Conservation (phyloP, 2,329 filamentous ascomycete genomes). For the Xylariaceae sp. region DNA sequence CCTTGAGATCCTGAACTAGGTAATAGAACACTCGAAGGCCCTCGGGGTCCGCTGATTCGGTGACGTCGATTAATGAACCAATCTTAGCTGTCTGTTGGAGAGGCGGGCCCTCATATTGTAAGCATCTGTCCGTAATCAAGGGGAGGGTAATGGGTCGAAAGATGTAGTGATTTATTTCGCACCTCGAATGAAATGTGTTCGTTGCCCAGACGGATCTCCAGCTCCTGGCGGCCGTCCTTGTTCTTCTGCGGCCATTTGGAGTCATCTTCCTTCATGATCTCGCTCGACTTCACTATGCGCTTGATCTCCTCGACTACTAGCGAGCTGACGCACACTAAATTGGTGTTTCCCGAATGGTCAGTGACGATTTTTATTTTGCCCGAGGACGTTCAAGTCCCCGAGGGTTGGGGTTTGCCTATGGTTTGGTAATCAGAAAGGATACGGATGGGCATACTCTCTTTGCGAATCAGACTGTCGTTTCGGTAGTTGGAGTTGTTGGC, state of each 20-base stretch:
- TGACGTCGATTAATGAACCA: constrained; percentile 92
- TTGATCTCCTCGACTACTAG: constrained; percentile 90
- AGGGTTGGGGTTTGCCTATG: not conserved
- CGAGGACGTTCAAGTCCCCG: too few relatives aligned
- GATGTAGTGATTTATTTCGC: constrained; percentile 24
- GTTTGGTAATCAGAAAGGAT: not conserved
- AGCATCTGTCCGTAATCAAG: constrained; percentile 6
- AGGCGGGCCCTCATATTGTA: constrained; percentile 5
- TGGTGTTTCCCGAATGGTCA: not conserved
- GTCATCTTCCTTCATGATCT: constrained; percentile 98
- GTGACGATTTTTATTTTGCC: not conserved
- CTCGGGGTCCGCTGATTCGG: constrained; percentile 91
- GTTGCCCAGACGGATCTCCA: constrained; percentile 88
- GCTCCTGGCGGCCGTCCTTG: constrained; percentile 93
- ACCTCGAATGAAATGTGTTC: constrained; percentile 99
- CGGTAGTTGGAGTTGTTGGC: constrained; percentile 99
- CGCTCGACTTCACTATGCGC: constrained; percentile 92
- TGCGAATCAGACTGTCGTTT: constrained; percentile 95
- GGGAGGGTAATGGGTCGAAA: not conserved
- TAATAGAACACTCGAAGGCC: constrained; percentile 98
- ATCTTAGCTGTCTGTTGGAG: constrained; percentile 83
- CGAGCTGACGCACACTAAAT: constrained; percentile 87
- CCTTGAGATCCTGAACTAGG: constrained; percentile 94
- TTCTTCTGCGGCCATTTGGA: constrained; percentile 99
- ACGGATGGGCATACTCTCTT: constrained; percentile 73